Evolutionary conservation across 164 flowering plant species (phyloP).

Genomic region (Kalanchoe fedtschenkoi): DNA sequence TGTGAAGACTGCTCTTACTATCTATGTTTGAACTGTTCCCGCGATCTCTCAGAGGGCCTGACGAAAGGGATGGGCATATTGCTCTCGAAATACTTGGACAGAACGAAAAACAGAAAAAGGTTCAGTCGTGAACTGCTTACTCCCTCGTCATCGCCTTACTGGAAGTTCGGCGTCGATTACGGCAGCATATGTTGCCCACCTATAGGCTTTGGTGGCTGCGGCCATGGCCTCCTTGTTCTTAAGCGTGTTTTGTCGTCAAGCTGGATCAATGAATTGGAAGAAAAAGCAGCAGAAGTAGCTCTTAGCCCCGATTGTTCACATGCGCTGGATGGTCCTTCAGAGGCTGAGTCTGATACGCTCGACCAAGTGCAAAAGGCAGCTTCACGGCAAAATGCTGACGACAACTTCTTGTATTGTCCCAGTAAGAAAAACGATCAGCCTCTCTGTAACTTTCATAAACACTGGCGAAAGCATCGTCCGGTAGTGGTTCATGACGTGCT

Average conservation of each 20-base stretch:
- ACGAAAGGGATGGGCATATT: conserved; percentile 13
- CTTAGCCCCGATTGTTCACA: conserved; percentile 16
- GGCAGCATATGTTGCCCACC: conserved; percentile 67
- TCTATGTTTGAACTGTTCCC: conserved; percentile 65
- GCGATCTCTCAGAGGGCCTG: conserved; percentile 28
- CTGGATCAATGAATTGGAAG: conserved; percentile 35
- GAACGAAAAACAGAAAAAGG: conserved; percentile 6
- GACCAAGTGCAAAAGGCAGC: conserved; percentile 47
- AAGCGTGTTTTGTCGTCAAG: conserved; percentile 38
- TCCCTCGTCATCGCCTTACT: background rate
- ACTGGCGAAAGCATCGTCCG: conserved; percentile 77
- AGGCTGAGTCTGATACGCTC: conserved; percentile 6
- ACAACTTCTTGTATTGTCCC: conserved; percentile 64
- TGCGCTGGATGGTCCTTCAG: conserved; percentile 19
- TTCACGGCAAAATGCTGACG: conserved; percentile 32
- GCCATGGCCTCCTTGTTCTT: conserved; percentile 29
- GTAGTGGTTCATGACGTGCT: conserved; percentile 61
- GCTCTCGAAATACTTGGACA: conserved; percentile 11
- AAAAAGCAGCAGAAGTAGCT: conserved; percentile 36
- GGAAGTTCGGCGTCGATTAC: conserved; percentile 12
- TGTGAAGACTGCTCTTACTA: conserved; percentile 60
- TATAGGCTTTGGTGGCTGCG: conserved; percentile 60
- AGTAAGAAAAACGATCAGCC: conserved; percentile 28
- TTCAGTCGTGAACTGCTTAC: background rate
- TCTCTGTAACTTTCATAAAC: conserved; percentile 62